These are phyloP conservation scores for Diutina pseudorugosa DNA, from an alignment of 1,139 yeast species.

Conservation along the genomic window DNA sequence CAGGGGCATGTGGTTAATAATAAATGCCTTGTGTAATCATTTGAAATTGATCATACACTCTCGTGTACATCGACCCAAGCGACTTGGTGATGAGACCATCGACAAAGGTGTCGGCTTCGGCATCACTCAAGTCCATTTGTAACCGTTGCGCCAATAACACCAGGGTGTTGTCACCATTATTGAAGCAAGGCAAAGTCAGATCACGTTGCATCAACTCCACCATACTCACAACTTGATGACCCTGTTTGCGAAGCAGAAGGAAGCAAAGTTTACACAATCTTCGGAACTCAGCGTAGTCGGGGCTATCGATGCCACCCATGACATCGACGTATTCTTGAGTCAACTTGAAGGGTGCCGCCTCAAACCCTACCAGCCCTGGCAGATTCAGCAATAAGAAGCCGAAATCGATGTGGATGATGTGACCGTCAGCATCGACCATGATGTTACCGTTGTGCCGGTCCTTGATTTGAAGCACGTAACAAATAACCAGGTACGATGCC, in stretches of 20 bases:
- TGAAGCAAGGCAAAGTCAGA: conserved; percentile 82
- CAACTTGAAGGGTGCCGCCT: conserved; percentile 91
- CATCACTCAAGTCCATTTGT: conserved; percentile 61
- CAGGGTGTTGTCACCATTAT: conserved; percentile 75
- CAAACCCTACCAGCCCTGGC: conserved; percentile 94
- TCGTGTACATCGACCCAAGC: conserved; percentile 78
- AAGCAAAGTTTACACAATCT: conserved; percentile 60
- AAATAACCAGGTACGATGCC: conserved; percentile 81
- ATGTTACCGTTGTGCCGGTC: conserved; percentile 97
- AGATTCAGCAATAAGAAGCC: conserved; percentile 87
- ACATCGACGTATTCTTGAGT: conserved; percentile 81
- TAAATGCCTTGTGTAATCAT: conserved; percentile 89
- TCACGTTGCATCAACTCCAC: conserved; percentile 93
- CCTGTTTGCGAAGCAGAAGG: conserved; percentile 53
- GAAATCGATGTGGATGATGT: conserved; percentile 89
- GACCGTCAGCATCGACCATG: conserved; percentile 89
- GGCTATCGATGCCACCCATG: conserved; percentile 65
- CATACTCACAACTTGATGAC: conserved; percentile 62
- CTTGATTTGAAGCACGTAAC: conserved; percentile 81
- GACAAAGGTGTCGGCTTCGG: conserved; percentile 66
- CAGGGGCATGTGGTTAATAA: conserved; percentile 21
- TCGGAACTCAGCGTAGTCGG: conserved; percentile 45
- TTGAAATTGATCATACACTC: conserved; percentile 91
- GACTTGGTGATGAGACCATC: conserved; percentile 74
- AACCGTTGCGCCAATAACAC: conserved; percentile 67